Evolutionary conservation across 2,329 filamentous ascomycete species (phyloP), one percentile per base, ranked within the genome.

Genomic region (Colletotrichum godetiae): DNA sequence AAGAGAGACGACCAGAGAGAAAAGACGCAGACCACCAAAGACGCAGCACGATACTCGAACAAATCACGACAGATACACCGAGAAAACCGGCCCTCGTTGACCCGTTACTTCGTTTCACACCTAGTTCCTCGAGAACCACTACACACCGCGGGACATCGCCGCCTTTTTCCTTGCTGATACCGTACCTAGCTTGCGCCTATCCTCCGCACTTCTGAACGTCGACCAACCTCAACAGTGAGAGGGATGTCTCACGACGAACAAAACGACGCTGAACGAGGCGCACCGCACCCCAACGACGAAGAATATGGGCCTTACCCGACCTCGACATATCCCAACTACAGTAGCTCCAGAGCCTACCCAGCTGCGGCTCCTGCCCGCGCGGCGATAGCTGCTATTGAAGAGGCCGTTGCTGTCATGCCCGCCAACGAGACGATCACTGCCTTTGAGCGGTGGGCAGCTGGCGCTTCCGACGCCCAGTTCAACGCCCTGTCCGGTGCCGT

Each of bases 401-500:
- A 67, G 22, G 67, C 69, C 19, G 31, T 58, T 61, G 57, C 77
- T 59, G 70, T 75, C 22, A 75, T 79, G 67, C 67, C 77, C 37
- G 60, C 75, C 76, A 63, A 73, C 53, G 57, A 72, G 22, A 31
- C 75, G 74, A 75, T 85, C 77, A 88, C 87, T 60, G 78, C 82
- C 63, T 78, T 91, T 75, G 87, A 92, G 80, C 85, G 84, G 77
- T 92, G 90, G 88, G 87, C 89, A 27, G 82, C 86, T 60, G 78
- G 80, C 52, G 89, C 90, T 63, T 90, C 89, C 42, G 88, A 91
- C 75, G 86, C 89, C 24, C 88, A 90, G 75, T 92, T 98, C 82
- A 94, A 97, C 82, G 94, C 95, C 75, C 87, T 98, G 69, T 93
- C 95, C 56, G 97, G 97, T 68, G 96, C 95, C 61, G 88, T 94